Conservation (phyloP, 164 flowering plant species). For the Malania oleifera region DNA sequence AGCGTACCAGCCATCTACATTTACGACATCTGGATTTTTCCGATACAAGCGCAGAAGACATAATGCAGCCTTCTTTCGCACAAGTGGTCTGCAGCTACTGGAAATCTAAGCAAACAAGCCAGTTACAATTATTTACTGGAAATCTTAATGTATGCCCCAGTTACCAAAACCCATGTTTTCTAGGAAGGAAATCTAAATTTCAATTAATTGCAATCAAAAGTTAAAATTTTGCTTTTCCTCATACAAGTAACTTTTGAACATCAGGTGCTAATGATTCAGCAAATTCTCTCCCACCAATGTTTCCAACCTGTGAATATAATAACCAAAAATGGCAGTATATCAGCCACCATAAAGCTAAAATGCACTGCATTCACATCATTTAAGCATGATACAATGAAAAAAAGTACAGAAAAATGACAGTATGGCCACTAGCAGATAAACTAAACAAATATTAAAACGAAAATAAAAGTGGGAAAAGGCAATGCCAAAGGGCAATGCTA, state of each 20-base stretch:
- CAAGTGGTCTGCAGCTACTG: constrained; percentile 97
- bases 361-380: neutral
- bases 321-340: constrained; percentile 3
- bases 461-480: too few species aligned
- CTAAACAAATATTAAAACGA: too few species aligned
- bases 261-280: constrained; percentile 98
- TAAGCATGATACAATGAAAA: neutral
- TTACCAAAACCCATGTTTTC: neutral
- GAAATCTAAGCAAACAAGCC: too few species aligned
- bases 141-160: constrained; percentile 35
- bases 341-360: neutral
- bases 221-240: constrained; percentile 12
- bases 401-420: too few species aligned
- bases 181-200: too few species aligned
- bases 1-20: constrained; percentile 92
- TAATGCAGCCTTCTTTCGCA: constrained; percentile 94
- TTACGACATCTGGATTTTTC: constrained; percentile 97
- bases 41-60: constrained; percentile 88
- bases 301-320: constrained; percentile 67
- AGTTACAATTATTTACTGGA: too few species aligned
- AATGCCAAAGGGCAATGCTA: too few species aligned
- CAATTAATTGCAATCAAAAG: neutral
- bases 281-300: constrained; percentile 98
- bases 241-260: constrained; percentile 95
- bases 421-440: too few species aligned